Evolutionary conservation across 2,329 filamentous ascomycete genomes (phyloP).

Genomic region (Rutstroemia sp.): DNA sequence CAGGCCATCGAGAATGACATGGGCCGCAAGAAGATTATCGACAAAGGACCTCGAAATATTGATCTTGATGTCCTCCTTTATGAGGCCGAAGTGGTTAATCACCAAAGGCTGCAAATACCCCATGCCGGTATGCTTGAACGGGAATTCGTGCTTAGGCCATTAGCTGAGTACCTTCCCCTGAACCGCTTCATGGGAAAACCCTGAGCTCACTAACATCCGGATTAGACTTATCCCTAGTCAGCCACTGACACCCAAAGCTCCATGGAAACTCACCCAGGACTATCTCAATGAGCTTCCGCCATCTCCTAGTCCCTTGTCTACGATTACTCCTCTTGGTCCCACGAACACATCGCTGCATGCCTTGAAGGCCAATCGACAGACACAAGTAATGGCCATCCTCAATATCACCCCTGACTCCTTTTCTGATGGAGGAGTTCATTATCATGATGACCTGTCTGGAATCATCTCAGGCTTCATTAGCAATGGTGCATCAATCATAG

Average conservation of each 20-base stretch:
- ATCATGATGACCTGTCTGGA: slow-evolving; percentile 30
- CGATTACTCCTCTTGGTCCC: slow-evolving; percentile 48
- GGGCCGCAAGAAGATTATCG: slow-evolving; percentile 75
- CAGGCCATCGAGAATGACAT: slow-evolving; percentile 77
- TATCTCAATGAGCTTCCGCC: slow-evolving; percentile 52
- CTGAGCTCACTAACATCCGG: slow-evolving; percentile 11
- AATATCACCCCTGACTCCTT: slow-evolving; percentile 97
- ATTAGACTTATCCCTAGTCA: slow-evolving; percentile 48
- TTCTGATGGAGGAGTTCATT: slow-evolving; percentile 74
- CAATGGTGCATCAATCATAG: slow-evolving; percentile 70
- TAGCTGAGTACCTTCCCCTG: slow-evolving; percentile 55
- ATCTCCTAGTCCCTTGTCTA: slow-evolving; percentile 44
- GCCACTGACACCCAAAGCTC: slow-evolving; percentile 43
- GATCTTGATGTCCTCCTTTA: slow-evolving; percentile 91
- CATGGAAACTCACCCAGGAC: slow-evolving; percentile 55
- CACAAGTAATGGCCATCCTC: slow-evolving; percentile 85
- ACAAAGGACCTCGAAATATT: slow-evolving; percentile 92
- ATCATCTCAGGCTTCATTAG: slow-evolving; percentile 39
- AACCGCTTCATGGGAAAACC: background rate
- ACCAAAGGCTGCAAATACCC: slow-evolving; percentile 73
- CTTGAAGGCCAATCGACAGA: slow-evolving; percentile 46
- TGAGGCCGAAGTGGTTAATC: slow-evolving; percentile 54
- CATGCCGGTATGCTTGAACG: slow-evolving; percentile 81
- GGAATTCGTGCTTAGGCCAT: slow-evolving; percentile 85
- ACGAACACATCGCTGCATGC: slow-evolving; percentile 50